Conservation (phyloP, 495 filamentous ascomycete species). For the Letharia columbiana region DNA sequence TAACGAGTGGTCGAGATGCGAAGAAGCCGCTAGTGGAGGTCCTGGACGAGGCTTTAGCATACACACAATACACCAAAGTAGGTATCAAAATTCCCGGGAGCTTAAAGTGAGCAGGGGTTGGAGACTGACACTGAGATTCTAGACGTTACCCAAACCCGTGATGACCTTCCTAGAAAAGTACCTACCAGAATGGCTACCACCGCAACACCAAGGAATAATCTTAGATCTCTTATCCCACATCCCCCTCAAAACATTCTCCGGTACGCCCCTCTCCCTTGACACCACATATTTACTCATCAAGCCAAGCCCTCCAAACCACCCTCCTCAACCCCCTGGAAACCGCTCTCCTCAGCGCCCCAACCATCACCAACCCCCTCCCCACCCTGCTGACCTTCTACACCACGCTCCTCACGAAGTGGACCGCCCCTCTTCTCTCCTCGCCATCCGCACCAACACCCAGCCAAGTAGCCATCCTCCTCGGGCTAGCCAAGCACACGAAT, state of each 20-base stretch:
- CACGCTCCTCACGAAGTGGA: constrained; percentile 62
- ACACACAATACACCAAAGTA: constrained; percentile 59
- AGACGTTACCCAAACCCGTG: constrained; percentile 55
- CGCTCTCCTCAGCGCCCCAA: constrained; percentile 41
- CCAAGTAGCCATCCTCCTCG: constrained; percentile 31
- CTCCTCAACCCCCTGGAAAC: constrained; percentile 52
- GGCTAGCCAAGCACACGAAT: constrained; percentile 51
- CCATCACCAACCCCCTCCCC: constrained; percentile 39
- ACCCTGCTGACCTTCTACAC: constrained; percentile 63
- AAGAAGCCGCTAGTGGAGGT: constrained; percentile 36
- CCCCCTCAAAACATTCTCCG: constrained; percentile 51
- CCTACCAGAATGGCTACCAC: constrained; percentile 61
- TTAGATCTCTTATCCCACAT: constrained; percentile 57
- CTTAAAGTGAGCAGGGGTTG: not conserved
- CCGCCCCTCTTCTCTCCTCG: constrained; percentile 34
- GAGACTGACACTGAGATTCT: constrained; percentile 19
- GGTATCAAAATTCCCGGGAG: constrained; percentile 15
- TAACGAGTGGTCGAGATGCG: constrained; percentile 41
- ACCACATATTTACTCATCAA: not conserved
- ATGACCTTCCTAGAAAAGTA: constrained; percentile 55
- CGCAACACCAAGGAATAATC: constrained; percentile 47
- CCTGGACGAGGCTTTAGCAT: constrained; percentile 49
- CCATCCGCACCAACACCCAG: constrained; percentile 9
- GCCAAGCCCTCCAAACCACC: constrained; percentile 41
- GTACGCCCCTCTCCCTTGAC: constrained; percentile 27